Conservation (phyloP, 192 early-diverging fungal genomes). For the Globomyces pollinis-pini region DNA sequence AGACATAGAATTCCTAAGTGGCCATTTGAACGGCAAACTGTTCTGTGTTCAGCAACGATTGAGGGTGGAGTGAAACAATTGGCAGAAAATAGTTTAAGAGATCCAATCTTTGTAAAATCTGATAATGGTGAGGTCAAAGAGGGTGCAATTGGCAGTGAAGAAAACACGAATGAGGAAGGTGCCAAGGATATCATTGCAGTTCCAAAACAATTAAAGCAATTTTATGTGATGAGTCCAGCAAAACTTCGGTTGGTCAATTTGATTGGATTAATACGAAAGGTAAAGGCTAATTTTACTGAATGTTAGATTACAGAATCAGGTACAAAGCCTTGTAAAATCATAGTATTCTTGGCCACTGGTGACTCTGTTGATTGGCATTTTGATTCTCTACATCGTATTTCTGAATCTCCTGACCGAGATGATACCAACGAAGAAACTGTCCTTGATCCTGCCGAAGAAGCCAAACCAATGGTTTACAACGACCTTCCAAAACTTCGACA, state of each 20-base stretch:
- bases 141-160: slow-evolving; percentile 15
- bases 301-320: slow-evolving; percentile 26
- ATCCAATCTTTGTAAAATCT: slow-evolving; percentile 75
- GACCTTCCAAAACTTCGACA: slow-evolving; percentile 21
- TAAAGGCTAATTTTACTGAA: slow-evolving; percentile 13
- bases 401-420: slow-evolving; percentile 4
- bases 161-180: slow-evolving; percentile 15
- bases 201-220: slow-evolving; percentile 83
- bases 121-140: slow-evolving; percentile 28
- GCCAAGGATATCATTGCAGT: slow-evolving; percentile 48
- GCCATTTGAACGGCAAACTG: slow-evolving; percentile 37
- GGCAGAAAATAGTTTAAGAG: slow-evolving; percentile 65
- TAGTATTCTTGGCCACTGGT: slow-evolving; percentile 89
- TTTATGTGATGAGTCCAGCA: slow-evolving; percentile 76
- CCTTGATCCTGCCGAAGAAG: slow-evolving; percentile 15
- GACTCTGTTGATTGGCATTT: slow-evolving; percentile 95
- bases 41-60: slow-evolving; percentile 86
- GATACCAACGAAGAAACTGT: slow-evolving; percentile 19
- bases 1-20: slow-evolving; percentile 20
- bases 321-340: slow-evolving; percentile 51
- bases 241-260: slow-evolving; percentile 89
- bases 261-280: slow-evolving; percentile 61
- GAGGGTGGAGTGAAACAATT: slow-evolving; percentile 74
- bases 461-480: slow-evolving; percentile 12
- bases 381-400: slow-evolving; percentile 48